phyloP scores from a whole-genome alignment of 805 yeast species.

The Starmerella lactis-condensi region DNA sequence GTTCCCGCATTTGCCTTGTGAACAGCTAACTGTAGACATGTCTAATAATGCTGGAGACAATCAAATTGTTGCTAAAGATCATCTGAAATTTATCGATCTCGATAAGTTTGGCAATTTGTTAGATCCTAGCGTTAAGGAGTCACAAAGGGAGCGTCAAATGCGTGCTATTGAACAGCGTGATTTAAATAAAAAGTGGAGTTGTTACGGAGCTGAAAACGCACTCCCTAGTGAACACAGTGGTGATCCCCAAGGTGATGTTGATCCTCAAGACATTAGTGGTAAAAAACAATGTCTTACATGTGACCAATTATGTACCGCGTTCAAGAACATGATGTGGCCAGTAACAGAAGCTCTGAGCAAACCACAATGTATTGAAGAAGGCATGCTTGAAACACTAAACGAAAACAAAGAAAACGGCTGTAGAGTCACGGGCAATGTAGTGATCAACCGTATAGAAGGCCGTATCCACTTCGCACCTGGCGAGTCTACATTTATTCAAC shows the following conservation, averaged over 20 bases:
- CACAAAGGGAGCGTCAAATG: slow-evolving; percentile 24
- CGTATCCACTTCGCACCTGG: slow-evolving; percentile 95
- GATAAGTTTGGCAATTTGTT: slow-evolving; percentile 34
- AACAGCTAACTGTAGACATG: slow-evolving; percentile 54
- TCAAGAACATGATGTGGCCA: slow-evolving; percentile 64
- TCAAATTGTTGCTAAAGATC: slow-evolving; percentile 54
- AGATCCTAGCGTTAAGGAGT: slow-evolving; percentile 25
- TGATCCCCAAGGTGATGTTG: too few relatives aligned
- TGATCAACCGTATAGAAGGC: slow-evolving; percentile 73
- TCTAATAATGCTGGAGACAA: slow-evolving; percentile 79
- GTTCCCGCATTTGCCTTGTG: slow-evolving; percentile 79
- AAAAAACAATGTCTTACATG: slow-evolving; percentile 63
- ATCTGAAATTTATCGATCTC: slow-evolving; percentile 53
- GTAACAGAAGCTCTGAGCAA: slow-evolving; percentile 72
- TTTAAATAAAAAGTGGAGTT: slow-evolving; percentile 51
- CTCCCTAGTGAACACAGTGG: slow-evolving; percentile 31
- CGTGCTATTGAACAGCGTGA: slow-evolving; percentile 18
- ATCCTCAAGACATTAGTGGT: too few relatives aligned
- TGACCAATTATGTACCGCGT: slow-evolving; percentile 61
- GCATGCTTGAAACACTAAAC: slow-evolving; percentile 49
- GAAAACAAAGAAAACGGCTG: slow-evolving; percentile 68
- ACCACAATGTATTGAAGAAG: slow-evolving; percentile 82
- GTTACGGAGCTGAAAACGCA: slow-evolving; percentile 47
- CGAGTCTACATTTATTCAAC: slow-evolving; percentile 38
- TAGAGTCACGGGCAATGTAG: slow-evolving; percentile 58